These are phyloP conservation scores for Ascoidea asiatica DNA, from an alignment of 805 yeast species.

Conservation along the genomic window DNA sequence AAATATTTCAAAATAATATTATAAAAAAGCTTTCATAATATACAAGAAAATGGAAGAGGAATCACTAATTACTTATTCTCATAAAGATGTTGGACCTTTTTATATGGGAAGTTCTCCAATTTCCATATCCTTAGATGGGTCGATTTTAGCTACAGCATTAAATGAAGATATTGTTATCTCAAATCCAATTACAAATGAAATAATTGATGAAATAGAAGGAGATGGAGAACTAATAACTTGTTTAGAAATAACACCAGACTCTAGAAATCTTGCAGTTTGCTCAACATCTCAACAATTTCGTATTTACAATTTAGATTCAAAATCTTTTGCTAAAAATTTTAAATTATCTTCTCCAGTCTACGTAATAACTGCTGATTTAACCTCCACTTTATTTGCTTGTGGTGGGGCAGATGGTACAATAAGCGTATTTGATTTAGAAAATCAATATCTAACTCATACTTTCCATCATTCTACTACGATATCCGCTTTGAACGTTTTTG, in stretches of 20 bases:
- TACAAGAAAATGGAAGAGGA: constrained; percentile 10
- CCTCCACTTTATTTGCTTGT: constrained; percentile 78
- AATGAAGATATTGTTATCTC: constrained; percentile 67
- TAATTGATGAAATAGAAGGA: constrained; percentile 55
- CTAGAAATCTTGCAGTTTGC: constrained; percentile 49
- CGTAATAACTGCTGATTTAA: constrained; percentile 60
- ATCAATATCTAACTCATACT: constrained; percentile 79
- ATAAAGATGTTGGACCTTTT: constrained; percentile 55
- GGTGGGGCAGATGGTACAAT: constrained; percentile 94
- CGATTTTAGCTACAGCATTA: constrained; percentile 63
- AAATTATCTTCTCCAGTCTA: constrained; percentile 72
- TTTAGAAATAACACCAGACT: constrained; percentile 67
- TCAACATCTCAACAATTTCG: constrained; percentile 78
- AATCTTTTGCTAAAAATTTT: constrained; percentile 32
- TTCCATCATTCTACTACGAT: constrained; percentile 84
- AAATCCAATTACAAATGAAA: constrained; percentile 42
- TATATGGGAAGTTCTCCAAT: constrained; percentile 79
- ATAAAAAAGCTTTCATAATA: no score
- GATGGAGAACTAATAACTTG: constrained; percentile 73
- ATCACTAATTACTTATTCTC: constrained; percentile 19
- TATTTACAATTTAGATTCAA: constrained; percentile 30
- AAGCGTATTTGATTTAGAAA: constrained; percentile 84
- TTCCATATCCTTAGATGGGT: constrained; percentile 46
- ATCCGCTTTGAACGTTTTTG: constrained; percentile 37
- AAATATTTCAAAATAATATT: no score